A percentile compares a stretch with the other conserved stretches of the same genome.
These are phyloP conservation scores for Pilaira anomala DNA, from an alignment of 192 early-diverging fungal species.

Conservation along the genomic window DNA sequence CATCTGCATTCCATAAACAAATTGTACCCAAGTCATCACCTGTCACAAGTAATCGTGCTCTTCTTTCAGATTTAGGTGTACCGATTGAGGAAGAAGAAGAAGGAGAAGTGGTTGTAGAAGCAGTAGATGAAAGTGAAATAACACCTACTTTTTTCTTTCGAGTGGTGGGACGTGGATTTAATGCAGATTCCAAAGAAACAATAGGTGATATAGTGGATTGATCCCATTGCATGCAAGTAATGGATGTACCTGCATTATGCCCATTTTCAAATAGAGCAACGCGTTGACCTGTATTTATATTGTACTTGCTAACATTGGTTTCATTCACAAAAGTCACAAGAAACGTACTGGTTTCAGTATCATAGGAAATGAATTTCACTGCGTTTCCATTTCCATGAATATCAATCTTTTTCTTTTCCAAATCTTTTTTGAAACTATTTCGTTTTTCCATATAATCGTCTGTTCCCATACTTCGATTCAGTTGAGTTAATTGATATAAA, in stretches of 20 bases:
- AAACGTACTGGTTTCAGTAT: slow-evolving; percentile 3
- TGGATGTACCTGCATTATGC: slow-evolving; percentile 6
- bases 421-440: background rate
- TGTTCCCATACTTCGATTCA: background rate
- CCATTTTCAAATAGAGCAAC: slow-evolving; percentile 23
- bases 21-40: slow-evolving; percentile 52
- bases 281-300: slow-evolving; percentile 15
- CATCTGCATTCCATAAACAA: slow-evolving; percentile 53
- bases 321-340: slow-evolving; percentile 24
- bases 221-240: slow-evolving; percentile 32
- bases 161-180: background rate
- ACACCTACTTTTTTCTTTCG: slow-evolving; percentile 7
- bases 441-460: background rate
- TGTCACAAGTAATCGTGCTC: slow-evolving; percentile 38
- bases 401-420: slow-evolving; percentile 2
- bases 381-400: background rate
- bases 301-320: slow-evolving; percentile 19
- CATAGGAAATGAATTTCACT: slow-evolving; percentile 21
- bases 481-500: background rate
- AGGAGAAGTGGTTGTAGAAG: background rate
- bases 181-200: slow-evolving; percentile 10
- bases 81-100: background rate
- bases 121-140: background rate
- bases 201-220: slow-evolving; percentile 1
- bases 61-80: background rate